A percentile compares a stretch with the other conserved stretches of the same genome.
Evolutionary conservation across 306 rosid species (phyloP).

Genomic region (Ormosia emarginata): DNA sequence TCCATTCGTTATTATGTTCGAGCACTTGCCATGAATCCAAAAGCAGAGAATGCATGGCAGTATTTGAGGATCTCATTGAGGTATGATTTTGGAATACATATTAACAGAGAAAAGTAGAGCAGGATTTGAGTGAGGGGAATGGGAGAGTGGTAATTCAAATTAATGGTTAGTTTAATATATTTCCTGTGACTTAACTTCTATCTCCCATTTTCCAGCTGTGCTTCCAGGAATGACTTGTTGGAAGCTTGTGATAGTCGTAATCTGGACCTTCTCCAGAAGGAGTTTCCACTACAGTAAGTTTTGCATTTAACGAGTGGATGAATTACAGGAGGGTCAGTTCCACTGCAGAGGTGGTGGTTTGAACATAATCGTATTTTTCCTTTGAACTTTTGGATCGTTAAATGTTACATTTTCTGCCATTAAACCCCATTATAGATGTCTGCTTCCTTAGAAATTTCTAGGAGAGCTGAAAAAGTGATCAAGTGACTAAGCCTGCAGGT

Average conservation of each 20-base stretch:
- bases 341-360: not conserved
- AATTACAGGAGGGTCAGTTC: not conserved
- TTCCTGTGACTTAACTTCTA: not conserved
- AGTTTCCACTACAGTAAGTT: conserved; percentile 66
- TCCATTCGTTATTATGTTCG: conserved; percentile 91
- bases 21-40: conserved; percentile 96
- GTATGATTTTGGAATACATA: conserved; percentile 32
- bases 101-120: not conserved
- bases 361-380: conserved; percentile 1
- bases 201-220: conserved; percentile 65
- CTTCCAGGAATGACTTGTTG: conserved; percentile 91
- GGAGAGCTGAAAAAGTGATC: conserved; percentile 6
- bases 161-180: not conserved
- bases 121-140: not conserved
- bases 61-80: conserved; percentile 92
- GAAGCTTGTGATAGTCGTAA: conserved; percentile 92
- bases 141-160: not conserved
- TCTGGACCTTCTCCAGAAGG: conserved; percentile 91
- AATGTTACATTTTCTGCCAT: not conserved
- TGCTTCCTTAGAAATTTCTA: not conserved
- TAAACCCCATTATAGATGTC: not conserved
- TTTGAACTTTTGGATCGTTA: not conserved
- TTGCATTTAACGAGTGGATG: conserved; percentile 1
- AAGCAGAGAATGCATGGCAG: conserved; percentile 98
- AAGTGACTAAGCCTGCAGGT: conserved; percentile 17